Evolutionary conservation across 305 asterid species (phyloP), one percentile per base, ranked within the genome.

Genomic region (Salvia sclarea): DNA sequence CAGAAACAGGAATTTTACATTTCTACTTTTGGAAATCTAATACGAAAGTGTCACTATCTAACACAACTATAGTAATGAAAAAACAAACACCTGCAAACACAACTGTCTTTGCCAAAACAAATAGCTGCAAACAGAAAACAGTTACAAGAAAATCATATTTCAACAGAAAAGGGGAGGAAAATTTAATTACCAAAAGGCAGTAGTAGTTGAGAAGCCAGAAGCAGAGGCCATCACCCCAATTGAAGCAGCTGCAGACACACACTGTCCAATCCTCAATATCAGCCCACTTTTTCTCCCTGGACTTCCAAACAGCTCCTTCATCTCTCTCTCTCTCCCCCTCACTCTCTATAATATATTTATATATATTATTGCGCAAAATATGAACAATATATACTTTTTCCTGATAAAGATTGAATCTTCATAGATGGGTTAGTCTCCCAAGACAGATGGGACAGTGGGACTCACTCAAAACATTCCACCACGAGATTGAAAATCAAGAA

Each of bases 241-340:
- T 67, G 97, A 86, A 77, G 88, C 86, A 62, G 88, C 95, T 13
- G 96, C 88, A 76, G 80, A 85, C 18, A 86, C 66, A 83, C 87
- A 84, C 79, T 90, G 98, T 13, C 91, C 89, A 33, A 88, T 69
- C 76, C 98, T 84, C 75, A 92, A 72, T n/a, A 83, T 41, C 63
- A 92, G 72, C 79, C 98, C 96, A 79, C 98, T 92, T 68, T 82
- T 83, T 73, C 73, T 90, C 64, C 98, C 97, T 38, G 98, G 98
- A 64, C 91, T 77, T 49, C 98, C 98, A 76, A 90, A 88, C 79
- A 92, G 66, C 76, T 77, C 89, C 83, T 84, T 89, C 98, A 86
- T 89, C 80, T 70, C 83, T 75, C 73, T 69, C 65, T 8, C 72
- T 70, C 58, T 52, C 59, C 54, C 63, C 30, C 52, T 67, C 38